Percentiles rank a stretch among this genome's conserved stretches.
These are phyloP conservation scores for Phytophthora kernoviae DNA, from an alignment of 352 stramenopile species.

Conservation along the genomic window DNA sequence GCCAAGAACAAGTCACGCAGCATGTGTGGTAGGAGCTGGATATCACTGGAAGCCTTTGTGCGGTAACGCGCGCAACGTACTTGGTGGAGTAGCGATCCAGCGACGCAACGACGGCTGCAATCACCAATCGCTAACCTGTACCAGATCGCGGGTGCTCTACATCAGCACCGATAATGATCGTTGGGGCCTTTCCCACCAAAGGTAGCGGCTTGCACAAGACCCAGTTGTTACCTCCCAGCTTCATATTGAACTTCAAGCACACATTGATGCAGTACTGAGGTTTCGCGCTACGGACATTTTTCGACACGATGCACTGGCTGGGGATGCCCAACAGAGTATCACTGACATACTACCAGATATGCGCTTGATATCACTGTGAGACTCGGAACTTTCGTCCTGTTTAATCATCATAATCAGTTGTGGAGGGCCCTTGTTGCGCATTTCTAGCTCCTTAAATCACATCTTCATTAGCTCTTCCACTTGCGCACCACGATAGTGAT, in stretches of 20 bases:
- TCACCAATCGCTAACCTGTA: conserved; percentile 46
- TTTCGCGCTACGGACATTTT: conserved; percentile 37
- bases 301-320: conserved; percentile 60
- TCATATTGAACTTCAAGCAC: conserved; percentile 68
- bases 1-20: conserved; percentile 62
- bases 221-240: conserved; percentile 61
- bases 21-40: conserved; percentile 50
- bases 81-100: conserved; percentile 54
- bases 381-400: conserved; percentile 39
- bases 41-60: conserved; percentile 46
- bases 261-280: conserved; percentile 57
- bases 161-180: conserved; percentile 77
- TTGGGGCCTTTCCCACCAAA: conserved; percentile 37
- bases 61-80: conserved; percentile 54
- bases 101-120: conserved; percentile 74
- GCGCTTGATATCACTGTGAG: conserved; percentile 76
- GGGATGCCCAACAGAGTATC: conserved; percentile 62
- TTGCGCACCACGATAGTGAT: conserved; percentile 37
- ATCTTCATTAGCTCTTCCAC: conserved; percentile 70
- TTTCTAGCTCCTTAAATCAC: conserved; percentile 54
- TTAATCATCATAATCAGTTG: conserved; percentile 73
- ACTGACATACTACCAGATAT: conserved; percentile 69
- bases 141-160: conserved; percentile 60
- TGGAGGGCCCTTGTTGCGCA: conserved; percentile 31
- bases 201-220: conserved; percentile 40